Percentiles rank a stretch among this genome's conserved stretches.
Conservation (phyloP, 2,329 filamentous ascomycete species). For the Aspergillus spinulosporus region DNA sequence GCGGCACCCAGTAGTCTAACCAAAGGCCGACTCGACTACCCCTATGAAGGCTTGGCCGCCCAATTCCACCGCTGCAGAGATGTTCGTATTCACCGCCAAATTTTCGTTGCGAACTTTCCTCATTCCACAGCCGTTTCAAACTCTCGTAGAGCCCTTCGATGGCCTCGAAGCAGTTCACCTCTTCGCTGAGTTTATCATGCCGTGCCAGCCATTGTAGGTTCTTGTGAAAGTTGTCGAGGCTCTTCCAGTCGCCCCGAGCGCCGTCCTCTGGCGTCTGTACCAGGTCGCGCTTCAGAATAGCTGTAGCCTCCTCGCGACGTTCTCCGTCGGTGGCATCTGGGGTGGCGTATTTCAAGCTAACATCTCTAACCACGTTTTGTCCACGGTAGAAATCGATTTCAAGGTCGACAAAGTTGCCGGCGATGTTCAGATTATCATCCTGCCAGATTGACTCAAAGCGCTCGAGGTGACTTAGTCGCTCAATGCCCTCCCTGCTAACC, state of each 20-base stretch:
- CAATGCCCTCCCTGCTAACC: conserved; percentile 46
- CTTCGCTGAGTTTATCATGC: conserved; percentile 45
- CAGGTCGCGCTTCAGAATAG: conserved; percentile 44
- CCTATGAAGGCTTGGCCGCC: conserved; percentile 45
- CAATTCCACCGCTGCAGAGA: conserved; percentile 44
- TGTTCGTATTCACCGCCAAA: conserved; percentile 38
- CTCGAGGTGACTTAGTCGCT: conserved; percentile 44
- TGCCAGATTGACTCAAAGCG: conserved; percentile 52
- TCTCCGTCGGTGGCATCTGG: conserved; percentile 43
- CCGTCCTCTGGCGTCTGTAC: conserved; percentile 34
- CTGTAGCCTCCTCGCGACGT: conserved; percentile 44
- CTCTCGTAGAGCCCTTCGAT: conserved; percentile 46
- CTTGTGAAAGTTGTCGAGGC: conserved; percentile 41
- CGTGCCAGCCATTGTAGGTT: conserved; percentile 48
- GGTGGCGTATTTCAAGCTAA: conserved; percentile 46
- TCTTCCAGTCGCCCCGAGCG: conserved; percentile 38
- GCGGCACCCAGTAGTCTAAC: conserved; percentile 46
- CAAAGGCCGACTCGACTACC: conserved; percentile 42
- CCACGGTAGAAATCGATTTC: conserved; percentile 47
- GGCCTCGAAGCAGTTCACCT: conserved; percentile 50
- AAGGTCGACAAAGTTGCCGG: conserved; percentile 49
- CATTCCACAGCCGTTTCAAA: conserved; percentile 45
- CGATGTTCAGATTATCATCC: conserved; percentile 48
- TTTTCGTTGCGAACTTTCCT: conserved; percentile 38
- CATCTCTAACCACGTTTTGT: conserved; percentile 44